Conservation (phyloP, 352 stramenopile species). For the Phytophthora kernoviae region DNA sequence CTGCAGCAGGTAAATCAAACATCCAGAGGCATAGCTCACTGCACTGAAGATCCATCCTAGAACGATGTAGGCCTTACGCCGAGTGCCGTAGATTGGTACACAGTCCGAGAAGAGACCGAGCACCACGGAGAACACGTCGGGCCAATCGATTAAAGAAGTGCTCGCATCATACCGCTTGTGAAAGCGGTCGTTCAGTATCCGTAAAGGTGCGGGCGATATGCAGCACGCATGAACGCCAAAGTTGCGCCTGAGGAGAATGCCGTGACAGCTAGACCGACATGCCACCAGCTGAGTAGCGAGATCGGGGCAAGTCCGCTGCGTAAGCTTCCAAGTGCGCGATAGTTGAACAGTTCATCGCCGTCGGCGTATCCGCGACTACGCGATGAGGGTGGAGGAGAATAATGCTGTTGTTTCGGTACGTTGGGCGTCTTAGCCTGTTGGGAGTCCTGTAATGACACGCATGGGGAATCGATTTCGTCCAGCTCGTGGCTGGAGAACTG, state of each 20-base stretch:
- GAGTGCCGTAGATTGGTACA: slow-evolving; percentile 75
- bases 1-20: slow-evolving; percentile 9
- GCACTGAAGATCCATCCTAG: slow-evolving; percentile 61
- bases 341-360: slow-evolving; percentile 52
- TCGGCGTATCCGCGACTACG: slow-evolving; percentile 26
- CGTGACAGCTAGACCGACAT: slow-evolving; percentile 48
- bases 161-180: slow-evolving; percentile 34
- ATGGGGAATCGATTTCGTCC: slow-evolving; percentile 31
- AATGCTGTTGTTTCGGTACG: slow-evolving; percentile 4
- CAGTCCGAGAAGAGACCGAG: slow-evolving; percentile 88
- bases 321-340: slow-evolving; percentile 49
- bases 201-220: slow-evolving; percentile 45
- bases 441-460: neutral
- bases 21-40: slow-evolving; percentile 18
- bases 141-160: slow-evolving; percentile 62
- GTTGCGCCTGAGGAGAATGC: slow-evolving; percentile 34
- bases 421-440: slow-evolving; percentile 1
- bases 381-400: slow-evolving; percentile 9
- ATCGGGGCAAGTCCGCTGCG: slow-evolving; percentile 42
- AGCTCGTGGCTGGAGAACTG: slow-evolving; percentile 29
- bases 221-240: slow-evolving; percentile 37
- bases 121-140: slow-evolving; percentile 78
- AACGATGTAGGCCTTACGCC: slow-evolving; percentile 88
- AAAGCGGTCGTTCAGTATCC: slow-evolving; percentile 45
- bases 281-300: slow-evolving; percentile 35